phyloP scores from a whole-genome alignment of 495 filamentous ascomycete genomes.

The Hypoxylon fuscum region DNA sequence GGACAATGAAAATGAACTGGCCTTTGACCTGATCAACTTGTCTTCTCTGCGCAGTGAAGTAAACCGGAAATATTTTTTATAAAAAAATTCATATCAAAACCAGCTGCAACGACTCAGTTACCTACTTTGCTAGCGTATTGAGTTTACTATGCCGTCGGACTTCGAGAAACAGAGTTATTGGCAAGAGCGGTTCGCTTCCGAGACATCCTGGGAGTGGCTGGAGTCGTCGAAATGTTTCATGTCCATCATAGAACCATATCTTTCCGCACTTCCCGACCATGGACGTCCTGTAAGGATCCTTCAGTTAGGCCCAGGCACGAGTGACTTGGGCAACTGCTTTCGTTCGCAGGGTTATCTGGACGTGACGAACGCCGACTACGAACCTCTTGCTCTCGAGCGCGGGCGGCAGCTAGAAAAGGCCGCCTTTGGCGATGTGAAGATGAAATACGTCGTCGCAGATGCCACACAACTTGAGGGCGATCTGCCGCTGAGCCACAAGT shows the following conservation, averaged over 20 bases:
- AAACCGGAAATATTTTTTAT: too few species aligned
- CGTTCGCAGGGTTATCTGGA: conserved; percentile 42
- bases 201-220: conserved; percentile 54
- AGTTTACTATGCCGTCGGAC: conserved; percentile 32
- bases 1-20: too few species aligned
- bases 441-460: conserved; percentile 49
- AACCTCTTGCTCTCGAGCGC: conserved; percentile 50
- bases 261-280: conserved; percentile 16
- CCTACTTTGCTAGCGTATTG: neutral
- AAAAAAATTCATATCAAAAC: neutral
- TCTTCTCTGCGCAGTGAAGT: too few species aligned
- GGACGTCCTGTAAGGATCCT: conserved; percentile 38
- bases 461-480: conserved; percentile 40
- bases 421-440: conserved; percentile 47
- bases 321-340: conserved; percentile 51
- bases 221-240: conserved; percentile 47
- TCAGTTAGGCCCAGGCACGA: conserved; percentile 53
- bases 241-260: conserved; percentile 42
- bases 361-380: conserved; percentile 55
- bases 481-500: conserved; percentile 12
- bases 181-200: conserved; percentile 48
- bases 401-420: conserved; percentile 44
- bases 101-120: neutral
- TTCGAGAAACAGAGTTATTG: conserved; percentile 55
- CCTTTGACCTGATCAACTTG: too few species aligned